Conservation (phyloP, 257 asterid genomes). For the Forsythia suspensa region DNA sequence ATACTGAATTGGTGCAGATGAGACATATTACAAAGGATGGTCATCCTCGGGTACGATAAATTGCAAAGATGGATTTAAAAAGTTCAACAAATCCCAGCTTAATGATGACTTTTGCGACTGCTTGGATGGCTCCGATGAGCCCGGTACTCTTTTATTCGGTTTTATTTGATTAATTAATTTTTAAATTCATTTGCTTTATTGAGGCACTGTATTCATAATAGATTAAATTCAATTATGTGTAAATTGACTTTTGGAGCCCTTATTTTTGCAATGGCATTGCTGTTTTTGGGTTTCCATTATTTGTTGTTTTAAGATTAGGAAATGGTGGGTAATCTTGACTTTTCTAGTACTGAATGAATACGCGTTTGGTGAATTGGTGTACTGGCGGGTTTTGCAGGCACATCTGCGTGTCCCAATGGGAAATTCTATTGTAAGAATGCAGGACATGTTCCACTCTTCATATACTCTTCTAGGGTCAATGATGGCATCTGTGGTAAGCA, state of each 20-base stretch:
- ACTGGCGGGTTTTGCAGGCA: conserved; percentile 59
- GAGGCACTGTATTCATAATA: neutral
- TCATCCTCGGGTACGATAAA: conserved; percentile 49
- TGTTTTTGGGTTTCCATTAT: neutral
- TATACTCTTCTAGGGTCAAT: conserved; percentile 86
- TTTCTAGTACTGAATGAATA: neutral
- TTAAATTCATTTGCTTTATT: neutral
- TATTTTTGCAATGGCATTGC: neutral
- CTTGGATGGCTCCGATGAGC: conserved; percentile 94
- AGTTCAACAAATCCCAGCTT: conserved; percentile 63
- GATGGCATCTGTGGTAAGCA: conserved; percentile 91
- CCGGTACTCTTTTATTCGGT: conserved; percentile 46
- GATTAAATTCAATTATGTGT: too few relatives aligned
- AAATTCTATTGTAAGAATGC: conserved; percentile 82
- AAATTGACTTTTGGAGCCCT: neutral
- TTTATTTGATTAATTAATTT: neutral
- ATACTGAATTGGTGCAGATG: conserved; percentile 50
- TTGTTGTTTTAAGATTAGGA: conserved; percentile 1
- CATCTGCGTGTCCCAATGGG: conserved; percentile 93
- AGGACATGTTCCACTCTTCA: conserved; percentile 64
- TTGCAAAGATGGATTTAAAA: conserved; percentile 82
- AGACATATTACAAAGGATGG: conserved; percentile 51
- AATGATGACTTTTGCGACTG: conserved; percentile 96
- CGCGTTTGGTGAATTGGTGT: conserved; percentile 7
- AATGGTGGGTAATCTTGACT: neutral